phyloP scores from a whole-genome alignment of 176 grass and related monocot genomes.

The Calamus simplicifolius region DNA sequence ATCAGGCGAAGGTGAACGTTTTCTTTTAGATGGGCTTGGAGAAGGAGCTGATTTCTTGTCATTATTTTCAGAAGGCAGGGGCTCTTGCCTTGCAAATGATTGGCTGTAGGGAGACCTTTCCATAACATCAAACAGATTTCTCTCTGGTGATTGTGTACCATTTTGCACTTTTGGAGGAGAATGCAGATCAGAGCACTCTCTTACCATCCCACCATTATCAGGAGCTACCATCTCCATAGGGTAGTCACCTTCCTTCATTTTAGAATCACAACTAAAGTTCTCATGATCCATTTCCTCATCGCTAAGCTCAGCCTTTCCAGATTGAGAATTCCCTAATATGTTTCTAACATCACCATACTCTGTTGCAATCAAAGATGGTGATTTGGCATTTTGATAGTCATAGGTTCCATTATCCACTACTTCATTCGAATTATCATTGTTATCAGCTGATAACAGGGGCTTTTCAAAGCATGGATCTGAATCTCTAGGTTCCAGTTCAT shows the following conservation, averaged over 20 bases:
- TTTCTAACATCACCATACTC: conserved; percentile 23
- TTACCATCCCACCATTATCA: conserved; percentile 22
- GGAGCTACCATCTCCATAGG: conserved; percentile 23
- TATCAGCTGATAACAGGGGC: conserved; percentile 36
- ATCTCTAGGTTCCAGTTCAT: conserved; percentile 31
- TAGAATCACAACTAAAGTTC: conserved; percentile 26
- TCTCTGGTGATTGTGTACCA: conserved; percentile 28
- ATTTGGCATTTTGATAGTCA: conserved; percentile 29
- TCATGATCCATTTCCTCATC: conserved; percentile 37
- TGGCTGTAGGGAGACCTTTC: conserved; percentile 28
- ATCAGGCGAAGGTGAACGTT: conserved; percentile 34
- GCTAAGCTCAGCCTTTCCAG: conserved; percentile 31
- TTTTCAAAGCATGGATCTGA: conserved; percentile 38
- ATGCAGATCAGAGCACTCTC: conserved; percentile 17
- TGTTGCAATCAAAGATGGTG: conserved; percentile 17
- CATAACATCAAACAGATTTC: conserved; percentile 21
- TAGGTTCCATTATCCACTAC: conserved; percentile 21
- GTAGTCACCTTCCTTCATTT: conserved; percentile 28
- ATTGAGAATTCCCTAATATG: conserved; percentile 14
- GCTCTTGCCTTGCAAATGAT: conserved; percentile 25
- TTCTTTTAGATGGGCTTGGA: conserved; percentile 31
- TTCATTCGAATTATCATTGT: conserved; percentile 33
- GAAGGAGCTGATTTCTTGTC: conserved; percentile 25
- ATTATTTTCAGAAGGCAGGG: conserved; percentile 16
- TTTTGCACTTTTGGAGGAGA: conserved; percentile 24